Base-by-base conservation (phyloP, 176 grass and related monocot species). In the Canna indica region DNA sequence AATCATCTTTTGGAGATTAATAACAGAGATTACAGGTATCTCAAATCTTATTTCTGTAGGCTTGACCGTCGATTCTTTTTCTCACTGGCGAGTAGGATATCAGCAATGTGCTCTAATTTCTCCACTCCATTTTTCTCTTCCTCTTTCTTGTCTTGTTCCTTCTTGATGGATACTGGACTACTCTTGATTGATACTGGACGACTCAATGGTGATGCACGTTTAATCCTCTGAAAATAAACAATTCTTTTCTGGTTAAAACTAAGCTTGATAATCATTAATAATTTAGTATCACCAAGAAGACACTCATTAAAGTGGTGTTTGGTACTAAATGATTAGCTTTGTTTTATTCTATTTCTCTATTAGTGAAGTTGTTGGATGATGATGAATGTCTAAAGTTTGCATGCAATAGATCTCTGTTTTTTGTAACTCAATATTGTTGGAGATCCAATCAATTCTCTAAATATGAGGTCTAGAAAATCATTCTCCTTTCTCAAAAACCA, bases 81-180 rank as follows among this genome's bases (percentile, higher is more conserved):
- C 10, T 22, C 7, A 13, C 20, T 66, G 20, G 63, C 63, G 12
- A 66, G 18, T 36, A 66, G 63, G 22, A 14, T 22, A 9, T 66
- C 63, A n/a, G 63, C 63, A 13, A 66, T 66, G 15, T 38, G 34
- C 22, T 66, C 63, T 39, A 66, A 38, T 38, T 38, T 66, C 63
- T 66, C 63, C 35, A 66, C 20, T 25, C 35, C 63, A 3, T 36
- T 18, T 38, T 38, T 66, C 35, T 18, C 17, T 10, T 53, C 22
- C 4, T 66, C 63, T 24, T 66, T 5, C 17, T 26, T 24, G 20
- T 24, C 52, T 56, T 9, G 7, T 24, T 24, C n/a, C 52, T 56
- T 58, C 53, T n/a, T 58, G 53, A 25, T 57, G 24, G 50, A 54
- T 7, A n/a, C n/a, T n/a, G 50, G 17, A 5, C n/a, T 6, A 18